These are phyloP conservation scores for Sungouiella thailandica DNA, from an alignment of 805 yeast genomes.

Conservation along the genomic window DNA sequence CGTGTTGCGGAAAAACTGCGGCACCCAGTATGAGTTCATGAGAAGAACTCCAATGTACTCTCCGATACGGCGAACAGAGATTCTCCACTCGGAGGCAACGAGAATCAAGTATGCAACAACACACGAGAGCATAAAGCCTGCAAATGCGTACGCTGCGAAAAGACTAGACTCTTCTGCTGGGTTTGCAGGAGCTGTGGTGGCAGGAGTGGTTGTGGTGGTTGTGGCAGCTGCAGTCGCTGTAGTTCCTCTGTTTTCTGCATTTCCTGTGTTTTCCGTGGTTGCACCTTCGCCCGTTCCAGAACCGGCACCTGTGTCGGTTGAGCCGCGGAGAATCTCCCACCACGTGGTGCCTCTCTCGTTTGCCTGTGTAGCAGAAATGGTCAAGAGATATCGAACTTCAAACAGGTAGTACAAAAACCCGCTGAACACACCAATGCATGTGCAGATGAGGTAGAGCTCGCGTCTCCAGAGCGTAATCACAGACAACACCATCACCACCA, in stretches of 20 bases:
- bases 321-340: slow-evolving; percentile 63
- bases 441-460: slow-evolving; percentile 59
- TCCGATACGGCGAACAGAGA: slow-evolving; percentile 44
- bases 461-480: slow-evolving; percentile 48
- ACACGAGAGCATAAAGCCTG: neutral
- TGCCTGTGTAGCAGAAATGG: slow-evolving; percentile 63
- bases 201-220: neutral
- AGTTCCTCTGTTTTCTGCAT: neutral
- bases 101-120: neutral
- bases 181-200: slow-evolving; percentile 7
- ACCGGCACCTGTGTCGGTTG: slow-evolving; percentile 23
- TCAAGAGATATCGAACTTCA: slow-evolving; percentile 68
- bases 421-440: slow-evolving; percentile 64
- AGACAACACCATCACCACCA: slow-evolving; percentile 60
- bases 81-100: slow-evolving; percentile 57
- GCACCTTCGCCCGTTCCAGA: neutral
- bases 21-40: slow-evolving; percentile 77
- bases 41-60: slow-evolving; percentile 52
- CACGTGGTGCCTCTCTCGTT: slow-evolving; percentile 67
- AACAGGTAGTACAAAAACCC: slow-evolving; percentile 68
- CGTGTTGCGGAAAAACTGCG: slow-evolving; percentile 79
- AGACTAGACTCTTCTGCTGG: slow-evolving; percentile 1
- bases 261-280: neutral
- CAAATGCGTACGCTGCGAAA: neutral
- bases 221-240: neutral